Percentiles rank a stretch among this genome's conserved stretches.
These are phyloP conservation scores for Lecanicillium sp. DNA, from an alignment of 2,329 filamentous ascomycete species.

Conservation along the genomic window DNA sequence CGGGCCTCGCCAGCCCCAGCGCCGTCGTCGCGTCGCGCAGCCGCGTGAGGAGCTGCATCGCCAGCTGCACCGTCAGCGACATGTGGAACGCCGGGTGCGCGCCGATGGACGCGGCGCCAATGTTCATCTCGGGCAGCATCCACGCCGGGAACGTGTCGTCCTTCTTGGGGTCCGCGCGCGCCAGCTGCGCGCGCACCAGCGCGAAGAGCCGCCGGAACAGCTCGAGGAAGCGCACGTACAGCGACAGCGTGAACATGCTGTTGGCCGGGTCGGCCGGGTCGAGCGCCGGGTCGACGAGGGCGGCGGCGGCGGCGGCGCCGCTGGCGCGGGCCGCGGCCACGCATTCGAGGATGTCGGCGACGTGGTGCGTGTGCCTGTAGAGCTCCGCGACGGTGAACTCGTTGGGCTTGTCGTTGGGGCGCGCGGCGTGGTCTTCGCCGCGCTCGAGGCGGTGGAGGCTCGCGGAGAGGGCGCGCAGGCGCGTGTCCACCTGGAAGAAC, in stretches of 20 bases:
- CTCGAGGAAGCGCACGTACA: conserved; percentile 34
- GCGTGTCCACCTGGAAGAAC: conserved; percentile 32
- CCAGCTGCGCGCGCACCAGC: conserved; percentile 29
- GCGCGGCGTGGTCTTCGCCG: conserved; percentile 17
- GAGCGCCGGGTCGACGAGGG: conserved; percentile 10
- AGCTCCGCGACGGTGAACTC: conserved; percentile 36
- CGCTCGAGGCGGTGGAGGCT: conserved; percentile 23
- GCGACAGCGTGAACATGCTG: conserved; percentile 33
- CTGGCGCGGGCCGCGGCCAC: conserved; percentile 6
- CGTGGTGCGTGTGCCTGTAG: conserved; percentile 32
- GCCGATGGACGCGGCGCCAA: conserved; percentile 35
- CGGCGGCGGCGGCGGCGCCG: not conserved
- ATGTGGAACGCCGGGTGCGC: conserved; percentile 36
- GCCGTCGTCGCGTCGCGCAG: conserved; percentile 27
- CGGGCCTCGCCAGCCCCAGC: conserved; percentile 20
- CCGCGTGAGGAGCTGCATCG: conserved; percentile 33
- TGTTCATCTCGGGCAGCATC: conserved; percentile 35
- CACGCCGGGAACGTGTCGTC: conserved; percentile 28
- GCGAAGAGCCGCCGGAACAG: conserved; percentile 35
- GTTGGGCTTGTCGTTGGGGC: conserved; percentile 19
- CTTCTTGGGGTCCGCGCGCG: conserved; percentile 20
- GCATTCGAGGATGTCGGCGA: conserved; percentile 13
- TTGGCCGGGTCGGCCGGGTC: conserved; percentile 31
- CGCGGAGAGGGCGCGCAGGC: conserved; percentile 32
- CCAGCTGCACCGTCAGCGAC: conserved; percentile 37